Conservation (phyloP, 176 grass and related monocot genomes). For the Themeda triandra region DNA sequence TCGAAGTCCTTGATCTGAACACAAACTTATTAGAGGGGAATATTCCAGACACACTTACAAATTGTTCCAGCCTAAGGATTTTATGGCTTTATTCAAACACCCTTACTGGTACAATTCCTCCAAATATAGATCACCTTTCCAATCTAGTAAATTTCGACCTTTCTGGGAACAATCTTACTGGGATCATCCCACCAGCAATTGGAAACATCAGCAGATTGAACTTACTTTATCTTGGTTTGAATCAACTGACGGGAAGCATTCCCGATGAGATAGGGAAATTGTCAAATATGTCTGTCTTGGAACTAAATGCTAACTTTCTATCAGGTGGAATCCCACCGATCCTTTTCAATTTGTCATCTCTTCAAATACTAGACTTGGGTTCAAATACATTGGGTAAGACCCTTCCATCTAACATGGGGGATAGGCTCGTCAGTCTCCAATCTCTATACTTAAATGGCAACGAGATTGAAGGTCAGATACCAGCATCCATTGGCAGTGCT, state of each 20-base stretch:
- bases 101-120: too few relatives aligned
- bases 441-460: too few relatives aligned
- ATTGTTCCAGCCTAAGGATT: too few relatives aligned
- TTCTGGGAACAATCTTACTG: neutral
- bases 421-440: too few relatives aligned
- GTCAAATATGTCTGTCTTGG: fast-evolving
- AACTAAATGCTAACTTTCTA: fast-evolving
- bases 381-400: neutral
- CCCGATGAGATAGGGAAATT: neutral
- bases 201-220: neutral
- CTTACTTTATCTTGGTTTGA: fast-evolving
- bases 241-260: neutral
- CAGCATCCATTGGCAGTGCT: too few relatives aligned
- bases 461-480: too few relatives aligned
- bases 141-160: neutral
- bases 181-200: neutral
- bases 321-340: neutral
- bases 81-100: too few relatives aligned
- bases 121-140: neutral
- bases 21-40: neutral
- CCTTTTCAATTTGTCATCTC: neutral
- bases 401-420: neutral
- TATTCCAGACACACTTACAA: too few relatives aligned
- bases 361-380: neutral
- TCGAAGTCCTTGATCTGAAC: too few relatives aligned